These are phyloP conservation scores for Cymbopogon citratus DNA, from an alignment of 176 grass and related monocot genomes.

Conservation along the genomic window DNA sequence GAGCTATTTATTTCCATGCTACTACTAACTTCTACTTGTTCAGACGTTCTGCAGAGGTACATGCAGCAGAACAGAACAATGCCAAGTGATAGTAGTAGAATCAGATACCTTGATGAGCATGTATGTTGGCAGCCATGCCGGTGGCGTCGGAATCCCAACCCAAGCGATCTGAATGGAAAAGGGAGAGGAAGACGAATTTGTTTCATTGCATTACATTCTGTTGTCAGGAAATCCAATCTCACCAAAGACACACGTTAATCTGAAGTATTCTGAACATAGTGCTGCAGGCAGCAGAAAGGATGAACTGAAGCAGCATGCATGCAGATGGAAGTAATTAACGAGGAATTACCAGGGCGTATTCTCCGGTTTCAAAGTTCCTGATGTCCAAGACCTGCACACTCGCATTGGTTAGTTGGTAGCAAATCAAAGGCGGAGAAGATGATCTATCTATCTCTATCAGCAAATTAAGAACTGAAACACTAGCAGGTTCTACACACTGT, in stretches of 20 bases:
- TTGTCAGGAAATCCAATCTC: neutral
- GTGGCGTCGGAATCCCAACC: conserved; percentile 88
- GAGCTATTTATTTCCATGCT: too few relatives aligned
- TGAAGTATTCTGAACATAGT: neutral
- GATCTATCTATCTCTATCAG: neutral
- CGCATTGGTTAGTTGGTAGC: neutral
- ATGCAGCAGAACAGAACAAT: neutral
- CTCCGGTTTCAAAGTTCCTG: conserved; percentile 71
- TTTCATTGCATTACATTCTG: neutral
- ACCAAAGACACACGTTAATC: neutral
- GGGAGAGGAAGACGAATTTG: neutral
- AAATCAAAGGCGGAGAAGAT: neutral
- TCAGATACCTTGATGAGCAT: conserved; percentile 87
- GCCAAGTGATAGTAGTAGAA: neutral
- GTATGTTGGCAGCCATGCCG: conserved; percentile 88
- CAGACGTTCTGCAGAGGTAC: neutral
- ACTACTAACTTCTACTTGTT: neutral
- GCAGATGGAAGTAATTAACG: neutral
- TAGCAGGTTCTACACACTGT: too few relatives aligned
- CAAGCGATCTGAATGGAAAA: conserved; percentile 62
- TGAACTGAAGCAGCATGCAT: neutral
- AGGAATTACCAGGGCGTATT: conserved; percentile 66
- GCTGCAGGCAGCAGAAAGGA: neutral
- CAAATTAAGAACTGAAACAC: neutral
- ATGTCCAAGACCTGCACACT: conserved; percentile 65